Conservation (phyloP, 441 rosid species). For the Erodium texanum region DNA sequence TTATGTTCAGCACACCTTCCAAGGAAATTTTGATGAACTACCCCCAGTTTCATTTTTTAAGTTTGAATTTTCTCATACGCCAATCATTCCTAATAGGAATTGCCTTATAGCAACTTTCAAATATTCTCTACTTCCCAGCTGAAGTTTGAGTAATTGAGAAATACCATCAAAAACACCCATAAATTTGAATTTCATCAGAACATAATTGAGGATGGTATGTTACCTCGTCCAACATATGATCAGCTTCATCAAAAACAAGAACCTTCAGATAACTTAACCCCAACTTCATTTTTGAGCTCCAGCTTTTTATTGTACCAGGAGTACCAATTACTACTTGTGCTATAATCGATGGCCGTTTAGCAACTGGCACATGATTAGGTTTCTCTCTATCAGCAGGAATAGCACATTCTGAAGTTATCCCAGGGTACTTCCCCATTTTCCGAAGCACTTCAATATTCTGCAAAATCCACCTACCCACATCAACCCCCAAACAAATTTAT, state of each 20-base stretch:
- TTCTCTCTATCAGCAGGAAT: slow-evolving; percentile 45
- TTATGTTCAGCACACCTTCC: no score
- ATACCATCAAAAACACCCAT: no score
- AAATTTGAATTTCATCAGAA: no score
- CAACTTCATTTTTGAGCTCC: slow-evolving; percentile 56
- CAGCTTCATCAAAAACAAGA: slow-evolving; percentile 98
- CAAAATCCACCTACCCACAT: slow-evolving; percentile 13
- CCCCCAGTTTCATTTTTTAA: no score
- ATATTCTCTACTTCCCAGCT: no score
- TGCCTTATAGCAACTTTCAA: no score
- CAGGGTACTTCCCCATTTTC: slow-evolving; percentile 86
- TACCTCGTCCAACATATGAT: slow-evolving; percentile 95
- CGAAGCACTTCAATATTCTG: slow-evolving; percentile 88
- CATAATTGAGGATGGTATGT: no score
- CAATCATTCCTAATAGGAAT: no score
- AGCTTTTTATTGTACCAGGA: slow-evolving; percentile 81
- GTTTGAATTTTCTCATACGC: no score
- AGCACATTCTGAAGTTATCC: slow-evolving; percentile 62
- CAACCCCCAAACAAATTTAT: neutral
- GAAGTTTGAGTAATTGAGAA: no score
- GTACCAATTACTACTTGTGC: slow-evolving; percentile 93
- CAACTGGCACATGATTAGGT: slow-evolving; percentile 25
- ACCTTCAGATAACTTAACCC: slow-evolving; percentile 43
- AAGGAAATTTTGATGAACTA: no score
- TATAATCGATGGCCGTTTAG: slow-evolving; percentile 33